These are phyloP conservation scores for Pezicula rhizophila DNA, from an alignment of 2,329 filamentous ascomycete genomes.

Conservation along the genomic window DNA sequence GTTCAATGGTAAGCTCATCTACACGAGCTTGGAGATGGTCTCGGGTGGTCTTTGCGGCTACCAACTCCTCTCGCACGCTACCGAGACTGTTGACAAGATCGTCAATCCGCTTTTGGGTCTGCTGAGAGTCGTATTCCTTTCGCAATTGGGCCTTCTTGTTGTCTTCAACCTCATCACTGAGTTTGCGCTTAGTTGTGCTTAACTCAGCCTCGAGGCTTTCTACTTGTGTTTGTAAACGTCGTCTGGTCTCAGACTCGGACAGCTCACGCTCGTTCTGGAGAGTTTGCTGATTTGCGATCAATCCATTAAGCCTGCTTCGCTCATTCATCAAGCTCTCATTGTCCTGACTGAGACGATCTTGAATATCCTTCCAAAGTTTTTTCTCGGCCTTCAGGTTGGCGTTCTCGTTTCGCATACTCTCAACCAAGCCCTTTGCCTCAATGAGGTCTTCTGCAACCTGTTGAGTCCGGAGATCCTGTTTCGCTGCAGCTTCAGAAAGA, in stretches of 20 bases:
- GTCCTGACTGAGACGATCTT: conserved; percentile 80
- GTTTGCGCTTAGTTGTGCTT: conserved; percentile 70
- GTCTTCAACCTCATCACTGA: conserved; percentile 78
- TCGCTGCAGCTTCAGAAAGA: conserved; percentile 76
- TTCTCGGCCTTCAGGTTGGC: conserved; percentile 94
- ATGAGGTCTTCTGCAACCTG: conserved; percentile 91
- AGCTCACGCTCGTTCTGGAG: conserved; percentile 89
- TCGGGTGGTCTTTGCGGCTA: conserved; percentile 77
- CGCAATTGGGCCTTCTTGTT: conserved; percentile 75
- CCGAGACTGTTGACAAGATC: conserved; percentile 77
- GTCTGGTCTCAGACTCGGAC: conserved; percentile 72
- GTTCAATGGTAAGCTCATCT: conserved; percentile 80
- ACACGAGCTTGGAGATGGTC: conserved; percentile 87
- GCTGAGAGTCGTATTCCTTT: conserved; percentile 84
- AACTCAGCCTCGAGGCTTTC: conserved; percentile 78
- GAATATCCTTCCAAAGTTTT: conserved; percentile 88
- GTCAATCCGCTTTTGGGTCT: conserved; percentile 86
- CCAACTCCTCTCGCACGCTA: conserved; percentile 78
- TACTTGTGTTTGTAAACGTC: conserved; percentile 70
- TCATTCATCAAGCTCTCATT: conserved; percentile 82
- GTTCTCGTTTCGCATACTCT: conserved; percentile 84
- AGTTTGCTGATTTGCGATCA: conserved; percentile 79
- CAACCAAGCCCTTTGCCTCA: conserved; percentile 72
- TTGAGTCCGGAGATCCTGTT: conserved; percentile 83
- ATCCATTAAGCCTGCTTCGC: conserved; percentile 72